Conservation (phyloP, 2,329 filamentous ascomycete species). For the Pseudopithomyces maydicus region DNA sequence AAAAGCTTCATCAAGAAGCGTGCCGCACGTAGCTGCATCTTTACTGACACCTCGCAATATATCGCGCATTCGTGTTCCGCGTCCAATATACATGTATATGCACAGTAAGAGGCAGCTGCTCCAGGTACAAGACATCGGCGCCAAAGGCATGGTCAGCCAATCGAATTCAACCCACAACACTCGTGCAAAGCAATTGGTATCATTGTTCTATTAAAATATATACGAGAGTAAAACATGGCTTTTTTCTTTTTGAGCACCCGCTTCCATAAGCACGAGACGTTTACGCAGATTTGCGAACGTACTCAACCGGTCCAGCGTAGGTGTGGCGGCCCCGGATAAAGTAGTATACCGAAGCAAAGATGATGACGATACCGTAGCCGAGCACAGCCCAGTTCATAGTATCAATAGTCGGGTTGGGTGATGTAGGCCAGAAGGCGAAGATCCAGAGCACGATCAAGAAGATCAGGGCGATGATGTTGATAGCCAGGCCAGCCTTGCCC, state of each 20-base stretch:
- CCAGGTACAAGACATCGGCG: too few relatives aligned
- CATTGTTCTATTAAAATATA: neutral
- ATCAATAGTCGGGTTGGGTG: slow-evolving; percentile 13
- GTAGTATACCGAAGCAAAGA: slow-evolving; percentile 50
- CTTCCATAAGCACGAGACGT: neutral
- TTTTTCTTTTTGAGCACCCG: neutral
- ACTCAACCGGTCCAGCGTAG: slow-evolving; percentile 38
- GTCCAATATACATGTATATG: too few relatives aligned
- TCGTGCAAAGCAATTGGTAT: neutral
- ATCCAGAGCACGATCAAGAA: slow-evolving; percentile 48
- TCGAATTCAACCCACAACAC: neutral
- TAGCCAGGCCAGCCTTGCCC: slow-evolving; percentile 47
- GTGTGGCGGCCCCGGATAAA: slow-evolving; percentile 40
- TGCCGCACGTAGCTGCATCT: too few relatives aligned
- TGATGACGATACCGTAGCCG: slow-evolving; percentile 49
- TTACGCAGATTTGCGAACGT: slow-evolving; percentile 14
- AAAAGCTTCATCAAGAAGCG: too few relatives aligned
- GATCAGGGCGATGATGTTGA: slow-evolving; percentile 47
- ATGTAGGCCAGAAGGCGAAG: slow-evolving; percentile 49
- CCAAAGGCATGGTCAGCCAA: neutral
- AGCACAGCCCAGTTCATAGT: slow-evolving; percentile 53
- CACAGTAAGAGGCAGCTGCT: too few relatives aligned
- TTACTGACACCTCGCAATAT: too few relatives aligned
- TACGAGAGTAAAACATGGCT: neutral
- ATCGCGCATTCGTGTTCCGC: too few relatives aligned